A percentile compares a stretch with the other conserved stretches of the same genome.
Conservation (phyloP, 768 basidiomycete genomes). For the Agrocybe praecox region DNA sequence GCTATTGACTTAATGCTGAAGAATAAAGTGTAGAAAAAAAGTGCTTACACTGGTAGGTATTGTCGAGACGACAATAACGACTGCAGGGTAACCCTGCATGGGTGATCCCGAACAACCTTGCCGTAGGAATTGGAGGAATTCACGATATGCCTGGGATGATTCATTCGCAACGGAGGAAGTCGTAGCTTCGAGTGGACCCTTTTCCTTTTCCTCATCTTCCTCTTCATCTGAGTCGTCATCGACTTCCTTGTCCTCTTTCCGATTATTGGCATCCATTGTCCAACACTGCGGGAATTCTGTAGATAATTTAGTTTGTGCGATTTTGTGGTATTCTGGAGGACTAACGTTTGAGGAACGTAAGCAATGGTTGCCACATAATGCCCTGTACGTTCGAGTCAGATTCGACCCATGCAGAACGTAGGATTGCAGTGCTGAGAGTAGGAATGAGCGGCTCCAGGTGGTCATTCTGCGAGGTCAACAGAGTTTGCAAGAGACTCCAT, state of each 20-base stretch:
- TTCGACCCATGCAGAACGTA: slow-evolving; percentile 75
- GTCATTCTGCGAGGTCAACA: slow-evolving; percentile 45
- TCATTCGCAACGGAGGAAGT: neutral
- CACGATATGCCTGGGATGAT: slow-evolving; percentile 55
- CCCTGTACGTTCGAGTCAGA: slow-evolving; percentile 68
- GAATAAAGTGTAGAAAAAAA: neutral
- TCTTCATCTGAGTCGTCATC: slow-evolving; percentile 31
- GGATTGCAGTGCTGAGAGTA: slow-evolving; percentile 54
- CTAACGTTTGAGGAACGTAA: slow-evolving; percentile 75
- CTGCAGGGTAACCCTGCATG: slow-evolving; percentile 76
- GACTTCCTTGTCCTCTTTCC: slow-evolving; percentile 31
- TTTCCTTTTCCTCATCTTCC: neutral
- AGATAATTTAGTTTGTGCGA: neutral
- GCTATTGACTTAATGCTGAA: neutral
- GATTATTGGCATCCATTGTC: slow-evolving; percentile 41
- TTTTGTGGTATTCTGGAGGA: neutral
- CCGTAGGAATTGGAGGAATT: slow-evolving; percentile 80
- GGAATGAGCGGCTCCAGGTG: slow-evolving; percentile 35
- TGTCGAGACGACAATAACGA: slow-evolving; percentile 81
- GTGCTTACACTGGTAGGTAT: slow-evolving; percentile 65
- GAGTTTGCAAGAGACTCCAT: slow-evolving; percentile 57
- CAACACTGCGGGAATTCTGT: slow-evolving; percentile 70
- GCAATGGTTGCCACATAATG: slow-evolving; percentile 69
- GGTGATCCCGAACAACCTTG: slow-evolving; percentile 82
- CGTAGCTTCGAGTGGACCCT: neutral